Conservation (phyloP, 2,329 filamentous ascomycete species). For the Botrytis cinerea region DNA sequence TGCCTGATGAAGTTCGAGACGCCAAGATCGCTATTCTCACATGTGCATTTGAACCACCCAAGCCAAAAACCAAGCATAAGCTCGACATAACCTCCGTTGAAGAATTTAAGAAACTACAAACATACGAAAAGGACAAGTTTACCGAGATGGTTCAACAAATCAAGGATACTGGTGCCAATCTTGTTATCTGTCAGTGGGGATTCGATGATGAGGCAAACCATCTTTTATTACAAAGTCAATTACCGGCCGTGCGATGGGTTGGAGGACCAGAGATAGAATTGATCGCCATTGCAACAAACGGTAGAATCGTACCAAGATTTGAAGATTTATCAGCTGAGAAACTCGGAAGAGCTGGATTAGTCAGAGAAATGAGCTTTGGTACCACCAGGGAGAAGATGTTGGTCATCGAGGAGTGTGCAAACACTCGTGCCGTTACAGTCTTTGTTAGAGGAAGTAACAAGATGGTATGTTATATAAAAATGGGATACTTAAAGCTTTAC, state of each 20-base stretch:
- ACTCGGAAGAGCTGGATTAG: conserved; percentile 84
- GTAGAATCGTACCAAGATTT: conserved; percentile 94
- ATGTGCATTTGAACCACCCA: conserved; percentile 96
- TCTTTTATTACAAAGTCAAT: conserved; percentile 89
- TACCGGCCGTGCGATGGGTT: conserved; percentile 96
- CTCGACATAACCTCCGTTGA: conserved; percentile 96
- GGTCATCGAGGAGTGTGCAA: conserved; percentile 98
- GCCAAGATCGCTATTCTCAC: conserved; percentile 98
- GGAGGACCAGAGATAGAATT: conserved; percentile 97
- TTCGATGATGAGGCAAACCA: conserved; percentile 99
- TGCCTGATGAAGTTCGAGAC: conserved; percentile 92
- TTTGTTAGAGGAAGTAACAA: conserved; percentile 99
- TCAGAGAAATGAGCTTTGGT: conserved; percentile 93
- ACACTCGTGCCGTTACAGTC: conserved; percentile 92
- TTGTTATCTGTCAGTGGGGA: conserved; percentile 99
- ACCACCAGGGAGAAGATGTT: conserved; percentile 99
- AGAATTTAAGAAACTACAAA: conserved; percentile 97
- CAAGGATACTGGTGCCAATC: conserved; percentile 94
- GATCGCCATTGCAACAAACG: conserved; percentile 97
- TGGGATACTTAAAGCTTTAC: conserved; percentile 21
- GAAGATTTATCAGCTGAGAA: conserved; percentile 91
- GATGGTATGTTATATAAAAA: conserved; percentile 66
- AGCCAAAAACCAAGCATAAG: conserved; percentile 99
- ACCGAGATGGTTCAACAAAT: conserved; percentile 98
- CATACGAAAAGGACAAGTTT: conserved; percentile 95